Percentiles rank a stretch among this genome's conserved stretches.
Evolutionary conservation across 2,329 filamentous ascomycete species (phyloP).

Genomic region (Fusarium sp.): DNA sequence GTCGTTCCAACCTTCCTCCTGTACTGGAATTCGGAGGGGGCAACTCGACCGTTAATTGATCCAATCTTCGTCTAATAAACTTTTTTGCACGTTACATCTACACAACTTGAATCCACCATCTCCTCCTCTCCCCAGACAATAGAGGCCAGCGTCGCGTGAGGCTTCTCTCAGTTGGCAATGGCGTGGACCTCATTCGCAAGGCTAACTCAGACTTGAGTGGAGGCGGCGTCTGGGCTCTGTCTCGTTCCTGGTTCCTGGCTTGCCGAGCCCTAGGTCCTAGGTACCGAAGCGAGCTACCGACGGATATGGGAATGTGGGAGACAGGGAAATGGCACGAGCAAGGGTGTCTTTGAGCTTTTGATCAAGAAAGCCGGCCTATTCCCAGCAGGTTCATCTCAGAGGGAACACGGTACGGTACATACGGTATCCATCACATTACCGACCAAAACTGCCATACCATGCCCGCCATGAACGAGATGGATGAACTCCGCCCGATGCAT

Average conservation of each 20-base stretch:
- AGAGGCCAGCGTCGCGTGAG: neutral
- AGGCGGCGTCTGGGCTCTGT: slow-evolving; percentile 3
- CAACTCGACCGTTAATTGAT: neutral
- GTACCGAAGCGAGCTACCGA: slow-evolving; percentile 30
- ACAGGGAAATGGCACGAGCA: slow-evolving; percentile 36
- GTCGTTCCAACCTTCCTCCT: neutral
- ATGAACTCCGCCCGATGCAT: neutral
- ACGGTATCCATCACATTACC: slow-evolving; percentile 1
- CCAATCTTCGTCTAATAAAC: neutral
- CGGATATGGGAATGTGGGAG: slow-evolving; percentile 39
- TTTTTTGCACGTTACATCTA: neutral
- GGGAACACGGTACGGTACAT: neutral
- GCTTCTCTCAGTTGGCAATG: slow-evolving; percentile 23
- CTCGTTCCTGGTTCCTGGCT: slow-evolving; percentile 25
- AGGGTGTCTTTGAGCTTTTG: slow-evolving; percentile 18
- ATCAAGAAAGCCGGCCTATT: slow-evolving; percentile 12
- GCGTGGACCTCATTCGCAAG: slow-evolving; percentile 27
- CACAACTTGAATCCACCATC: neutral
- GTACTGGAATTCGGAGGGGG: neutral
- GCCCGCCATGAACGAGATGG: neutral
- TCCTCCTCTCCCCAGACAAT: neutral
- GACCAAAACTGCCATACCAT: neutral
- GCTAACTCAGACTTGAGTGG: slow-evolving; percentile 3
- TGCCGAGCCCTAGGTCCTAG: slow-evolving; percentile 28
- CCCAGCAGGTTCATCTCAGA: neutral